Conservation (phyloP, 352 stramenopile species). For the Pythium sukuiense region DNA sequence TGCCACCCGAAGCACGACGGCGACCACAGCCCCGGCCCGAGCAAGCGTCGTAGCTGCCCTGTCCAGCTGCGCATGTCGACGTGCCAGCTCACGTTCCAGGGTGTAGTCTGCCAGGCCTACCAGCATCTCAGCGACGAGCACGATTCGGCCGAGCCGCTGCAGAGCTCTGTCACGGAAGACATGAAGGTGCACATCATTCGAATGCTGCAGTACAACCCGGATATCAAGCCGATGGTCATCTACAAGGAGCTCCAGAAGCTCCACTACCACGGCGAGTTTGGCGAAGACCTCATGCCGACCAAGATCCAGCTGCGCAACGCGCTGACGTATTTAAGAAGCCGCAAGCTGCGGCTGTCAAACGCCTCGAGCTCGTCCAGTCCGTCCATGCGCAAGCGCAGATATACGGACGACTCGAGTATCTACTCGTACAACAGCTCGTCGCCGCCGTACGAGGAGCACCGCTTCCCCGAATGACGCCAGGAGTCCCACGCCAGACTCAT, state of each 20-base stretch:
- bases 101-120: constrained; percentile 75
- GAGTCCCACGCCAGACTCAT: constrained; percentile 8
- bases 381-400: constrained; percentile 40
- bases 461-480: constrained; percentile 44
- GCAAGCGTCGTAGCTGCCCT: constrained; percentile 45
- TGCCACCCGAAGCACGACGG: constrained; percentile 62
- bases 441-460: constrained; percentile 56
- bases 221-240: constrained; percentile 78
- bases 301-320: constrained; percentile 84
- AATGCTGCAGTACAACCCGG: constrained; percentile 60
- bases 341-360: constrained; percentile 47
- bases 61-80: constrained; percentile 83
- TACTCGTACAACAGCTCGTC: constrained; percentile 58
- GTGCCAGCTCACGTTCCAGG: constrained; percentile 71
- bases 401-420: constrained; percentile 35
- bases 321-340: constrained; percentile 78
- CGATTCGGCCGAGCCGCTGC: constrained; percentile 68
- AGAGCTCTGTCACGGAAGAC: constrained; percentile 71
- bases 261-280: constrained; percentile 55
- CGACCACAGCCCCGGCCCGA: constrained; percentile 12
- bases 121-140: constrained; percentile 77
- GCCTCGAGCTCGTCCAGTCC: constrained; percentile 23
- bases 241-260: constrained; percentile 67
- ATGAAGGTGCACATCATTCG: constrained; percentile 75
- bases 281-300: constrained; percentile 75